Evolutionary conservation across 164 flowering plant species (phyloP).

Genomic region (Umbellularia californica): DNA sequence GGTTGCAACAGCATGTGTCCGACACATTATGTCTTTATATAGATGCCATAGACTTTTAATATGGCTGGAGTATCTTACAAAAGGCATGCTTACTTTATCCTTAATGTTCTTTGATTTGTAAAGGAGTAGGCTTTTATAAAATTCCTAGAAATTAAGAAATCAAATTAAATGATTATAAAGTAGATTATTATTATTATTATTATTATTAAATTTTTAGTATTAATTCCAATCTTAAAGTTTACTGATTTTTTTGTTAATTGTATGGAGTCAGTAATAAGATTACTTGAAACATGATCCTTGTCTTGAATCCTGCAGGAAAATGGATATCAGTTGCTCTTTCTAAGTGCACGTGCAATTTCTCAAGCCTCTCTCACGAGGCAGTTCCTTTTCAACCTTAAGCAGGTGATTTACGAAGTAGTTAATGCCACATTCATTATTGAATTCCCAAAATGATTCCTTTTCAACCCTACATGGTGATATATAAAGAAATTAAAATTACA

Average conservation of each 20-base stretch:
- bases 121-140: neutral
- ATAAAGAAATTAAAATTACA: neutral
- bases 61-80: neutral
- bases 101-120: neutral
- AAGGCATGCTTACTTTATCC: neutral
- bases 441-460: neutral
- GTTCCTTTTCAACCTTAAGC: conserved; percentile 83
- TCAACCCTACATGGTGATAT: neutral
- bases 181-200: neutral
- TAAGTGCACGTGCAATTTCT: conserved; percentile 95
- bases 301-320: conserved; percentile 60
- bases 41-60: neutral
- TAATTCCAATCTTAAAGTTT: neutral
- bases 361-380: conserved; percentile 84
- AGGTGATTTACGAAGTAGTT: conserved; percentile 39
- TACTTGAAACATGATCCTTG: neutral
- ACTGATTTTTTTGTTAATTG: neutral
- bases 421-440: neutral
- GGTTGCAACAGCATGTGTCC: neutral
- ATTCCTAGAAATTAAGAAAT: neutral
- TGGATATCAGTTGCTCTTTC: conserved; percentile 89
- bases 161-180: neutral
- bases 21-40: neutral
- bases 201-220: too few relatives aligned
- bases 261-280: neutral